These are phyloP conservation scores for Kodamaea lidongshanica DNA, from an alignment of 805 yeast genomes.

Conservation along the genomic window DNA sequence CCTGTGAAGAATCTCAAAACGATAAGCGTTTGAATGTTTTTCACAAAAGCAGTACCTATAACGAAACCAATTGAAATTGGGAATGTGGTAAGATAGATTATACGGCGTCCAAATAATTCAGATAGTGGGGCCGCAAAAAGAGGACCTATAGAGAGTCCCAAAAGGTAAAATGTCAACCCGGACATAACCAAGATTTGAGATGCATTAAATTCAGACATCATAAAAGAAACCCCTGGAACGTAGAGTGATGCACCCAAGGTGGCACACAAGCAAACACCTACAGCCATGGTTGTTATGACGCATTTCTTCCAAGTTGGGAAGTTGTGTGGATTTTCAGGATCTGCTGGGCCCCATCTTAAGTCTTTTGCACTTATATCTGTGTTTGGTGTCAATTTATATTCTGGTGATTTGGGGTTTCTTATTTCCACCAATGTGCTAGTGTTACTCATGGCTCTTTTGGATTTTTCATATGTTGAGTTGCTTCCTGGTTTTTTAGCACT, in stretches of 20 bases:
- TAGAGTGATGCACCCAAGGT: slow-evolving; percentile 72
- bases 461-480: too few species aligned
- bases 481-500: too few species aligned
- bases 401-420: too few species aligned
- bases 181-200: slow-evolving; percentile 57
- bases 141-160: slow-evolving; percentile 71
- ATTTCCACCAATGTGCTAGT: too few species aligned
- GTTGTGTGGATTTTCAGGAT: slow-evolving; percentile 59
- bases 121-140: slow-evolving; percentile 67
- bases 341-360: slow-evolving; percentile 58
- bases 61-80: slow-evolving; percentile 66
- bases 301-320: slow-evolving; percentile 64
- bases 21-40: slow-evolving; percentile 54
- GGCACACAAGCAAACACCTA: slow-evolving; percentile 59
- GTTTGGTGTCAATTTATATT: too few species aligned
- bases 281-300: slow-evolving; percentile 59
- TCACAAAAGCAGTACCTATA: slow-evolving; percentile 66
- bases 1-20: slow-evolving; percentile 73
- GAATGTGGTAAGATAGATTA: slow-evolving; percentile 52
- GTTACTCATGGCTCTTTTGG: too few species aligned
- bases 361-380: slow-evolving; percentile 15
- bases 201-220: slow-evolving; percentile 42
- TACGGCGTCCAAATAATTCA: slow-evolving; percentile 62
- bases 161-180: slow-evolving; percentile 62
- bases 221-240: slow-evolving; percentile 57